phyloP scores from a whole-genome alignment of 345 rosid genomes.

The Boechera stricta region DNA sequence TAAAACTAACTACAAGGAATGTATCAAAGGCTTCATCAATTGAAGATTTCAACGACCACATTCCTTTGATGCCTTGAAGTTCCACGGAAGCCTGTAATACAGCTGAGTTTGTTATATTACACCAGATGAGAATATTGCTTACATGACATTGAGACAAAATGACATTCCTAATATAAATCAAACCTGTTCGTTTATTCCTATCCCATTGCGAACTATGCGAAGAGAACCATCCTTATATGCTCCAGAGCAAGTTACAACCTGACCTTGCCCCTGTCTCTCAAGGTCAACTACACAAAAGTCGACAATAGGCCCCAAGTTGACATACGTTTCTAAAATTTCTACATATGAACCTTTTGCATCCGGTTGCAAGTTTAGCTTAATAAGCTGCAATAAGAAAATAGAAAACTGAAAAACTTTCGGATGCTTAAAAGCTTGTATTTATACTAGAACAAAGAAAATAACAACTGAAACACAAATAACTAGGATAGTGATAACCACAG shows the following conservation, averaged over 20 bases:
- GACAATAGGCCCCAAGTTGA: slow-evolving; percentile 93
- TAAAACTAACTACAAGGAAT: slow-evolving; percentile 93
- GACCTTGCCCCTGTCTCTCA: slow-evolving; percentile 99
- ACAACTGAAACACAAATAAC: slow-evolving; percentile 20
- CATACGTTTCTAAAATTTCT: slow-evolving; percentile 83
- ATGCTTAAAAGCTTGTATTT: slow-evolving; percentile 1
- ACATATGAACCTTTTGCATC: slow-evolving; percentile 92
- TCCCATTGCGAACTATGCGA: slow-evolving; percentile 92
- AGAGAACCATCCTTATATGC: slow-evolving; percentile 98
- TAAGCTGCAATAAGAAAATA: slow-evolving; percentile 57
- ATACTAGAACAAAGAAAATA: slow-evolving; percentile 11
- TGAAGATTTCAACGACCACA: slow-evolving; percentile 95
- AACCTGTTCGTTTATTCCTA: slow-evolving; percentile 98
- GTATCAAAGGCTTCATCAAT: slow-evolving; percentile 90
- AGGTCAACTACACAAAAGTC: slow-evolving; percentile 96
- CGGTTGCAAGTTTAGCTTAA: slow-evolving; percentile 81
- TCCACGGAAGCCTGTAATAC: slow-evolving; percentile 83
- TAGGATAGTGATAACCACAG: slow-evolving; percentile 14
- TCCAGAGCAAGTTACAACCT: slow-evolving; percentile 98
- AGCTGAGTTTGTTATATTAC: slow-evolving; percentile 25
- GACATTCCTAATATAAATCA: slow-evolving; percentile 23
- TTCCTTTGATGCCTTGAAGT: slow-evolving; percentile 98
- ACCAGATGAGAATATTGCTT: slow-evolving; percentile 3
- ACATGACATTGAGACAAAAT: slow-evolving; percentile 7
- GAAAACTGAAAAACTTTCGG: slow-evolving; percentile 1